phyloP scores from a whole-genome alignment of 2,329 filamentous ascomycete genomes.

The Colletotrichum sojae region DNA sequence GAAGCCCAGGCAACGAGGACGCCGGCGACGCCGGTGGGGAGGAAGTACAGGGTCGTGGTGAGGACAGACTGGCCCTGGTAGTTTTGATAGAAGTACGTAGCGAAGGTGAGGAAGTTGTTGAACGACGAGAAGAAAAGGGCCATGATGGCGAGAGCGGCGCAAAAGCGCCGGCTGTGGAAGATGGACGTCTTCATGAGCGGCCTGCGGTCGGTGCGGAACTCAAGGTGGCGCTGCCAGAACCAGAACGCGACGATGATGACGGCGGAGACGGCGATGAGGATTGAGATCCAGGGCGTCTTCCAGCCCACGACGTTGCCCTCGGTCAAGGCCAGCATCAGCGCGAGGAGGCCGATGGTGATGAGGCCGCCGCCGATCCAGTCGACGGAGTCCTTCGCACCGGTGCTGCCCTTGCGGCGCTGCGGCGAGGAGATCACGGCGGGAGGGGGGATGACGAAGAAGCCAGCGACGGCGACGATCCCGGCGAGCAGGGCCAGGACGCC shows the following conservation, averaged over 20 bases:
- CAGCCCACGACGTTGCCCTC: constrained; percentile 80
- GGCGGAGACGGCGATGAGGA: constrained; percentile 70
- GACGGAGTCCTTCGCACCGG: constrained; percentile 61
- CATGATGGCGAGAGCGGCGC: constrained; percentile 76
- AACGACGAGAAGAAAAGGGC: constrained; percentile 76
- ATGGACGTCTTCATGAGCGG: constrained; percentile 78
- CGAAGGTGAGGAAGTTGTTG: constrained; percentile 77
- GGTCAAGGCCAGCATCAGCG: constrained; percentile 76
- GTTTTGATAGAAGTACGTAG: constrained; percentile 80
- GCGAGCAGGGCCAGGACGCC: constrained; percentile 74
- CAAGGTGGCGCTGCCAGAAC: constrained; percentile 73
- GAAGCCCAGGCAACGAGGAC: constrained; percentile 69
- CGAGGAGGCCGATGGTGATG: constrained; percentile 73
- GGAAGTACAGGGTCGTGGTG: constrained; percentile 78
- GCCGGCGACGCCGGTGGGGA: constrained; percentile 75
- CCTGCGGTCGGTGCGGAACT: constrained; percentile 62
- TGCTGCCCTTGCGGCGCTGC: constrained; percentile 44
- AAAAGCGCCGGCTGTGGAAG: constrained; percentile 72
- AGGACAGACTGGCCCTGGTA: constrained; percentile 73
- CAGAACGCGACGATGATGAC: constrained; percentile 70
- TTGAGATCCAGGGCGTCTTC: constrained; percentile 73
- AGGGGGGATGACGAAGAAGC: constrained; percentile 72
- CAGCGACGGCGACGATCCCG: constrained; percentile 68
- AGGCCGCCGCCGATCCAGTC: constrained; percentile 78
- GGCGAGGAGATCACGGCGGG: constrained; percentile 54